A percentile compares a stretch with the other conserved stretches of the same genome.
These are phyloP conservation scores for Speleostelium caveatum DNA, from an alignment of 78 protist species.

Conservation along the genomic window DNA sequence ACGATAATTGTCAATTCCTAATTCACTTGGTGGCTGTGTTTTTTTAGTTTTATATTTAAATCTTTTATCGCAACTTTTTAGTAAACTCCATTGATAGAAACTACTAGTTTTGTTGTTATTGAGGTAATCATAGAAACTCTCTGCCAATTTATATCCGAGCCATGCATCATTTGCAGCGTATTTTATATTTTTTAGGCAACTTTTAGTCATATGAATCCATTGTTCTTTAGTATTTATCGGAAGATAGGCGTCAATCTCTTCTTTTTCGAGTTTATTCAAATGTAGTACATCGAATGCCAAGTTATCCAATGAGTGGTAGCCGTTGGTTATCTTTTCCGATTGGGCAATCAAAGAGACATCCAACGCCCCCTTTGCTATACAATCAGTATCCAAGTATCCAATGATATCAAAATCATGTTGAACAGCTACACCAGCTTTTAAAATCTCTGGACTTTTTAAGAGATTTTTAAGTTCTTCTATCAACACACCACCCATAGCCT, in stretches of 20 bases:
- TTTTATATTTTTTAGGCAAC: neutral
- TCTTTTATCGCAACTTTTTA: conserved; percentile 26
- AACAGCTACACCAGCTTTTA: conserved; percentile 51
- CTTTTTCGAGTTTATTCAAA: neutral
- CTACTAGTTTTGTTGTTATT: conserved; percentile 3
- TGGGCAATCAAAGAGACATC: conserved; percentile 43
- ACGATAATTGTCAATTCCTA: too few relatives aligned
- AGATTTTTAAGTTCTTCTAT: neutral
- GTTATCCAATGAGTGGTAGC: conserved; percentile 21
- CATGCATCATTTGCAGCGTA: conserved; percentile 68
- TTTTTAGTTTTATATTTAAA: neutral
- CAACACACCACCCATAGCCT: neutral
- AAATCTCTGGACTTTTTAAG: neutral
- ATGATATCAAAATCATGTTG: conserved; percentile 30
- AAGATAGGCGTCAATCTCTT: neutral
- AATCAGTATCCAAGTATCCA: neutral
- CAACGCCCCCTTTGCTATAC: conserved; percentile 12
- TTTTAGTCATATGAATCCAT: neutral
- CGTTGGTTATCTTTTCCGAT: conserved; percentile 12
- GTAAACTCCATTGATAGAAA: conserved; percentile 52
- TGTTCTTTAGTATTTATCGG: neutral
- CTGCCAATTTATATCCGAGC: conserved; percentile 46
- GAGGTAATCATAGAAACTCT: conserved; percentile 17
- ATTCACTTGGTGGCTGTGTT: neutral
- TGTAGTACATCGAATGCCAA: conserved; percentile 34